These are phyloP conservation scores for Globisporangium nodosum DNA, from an alignment of 352 stramenopile species.

Conservation along the genomic window DNA sequence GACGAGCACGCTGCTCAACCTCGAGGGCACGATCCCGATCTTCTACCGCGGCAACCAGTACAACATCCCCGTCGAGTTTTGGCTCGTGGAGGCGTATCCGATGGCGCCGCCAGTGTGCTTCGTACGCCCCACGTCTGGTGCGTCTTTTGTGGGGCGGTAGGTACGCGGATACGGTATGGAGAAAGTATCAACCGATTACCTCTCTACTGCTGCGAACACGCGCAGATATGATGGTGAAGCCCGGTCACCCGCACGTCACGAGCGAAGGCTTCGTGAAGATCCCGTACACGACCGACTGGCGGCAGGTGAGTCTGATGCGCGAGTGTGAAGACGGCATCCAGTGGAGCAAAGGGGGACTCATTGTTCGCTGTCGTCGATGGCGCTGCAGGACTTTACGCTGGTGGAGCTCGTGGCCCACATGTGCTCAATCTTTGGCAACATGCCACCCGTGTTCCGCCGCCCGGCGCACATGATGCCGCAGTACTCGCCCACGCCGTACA, in stretches of 20 bases:
- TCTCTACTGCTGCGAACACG: not conserved
- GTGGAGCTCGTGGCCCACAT: slow-evolving; percentile 83
- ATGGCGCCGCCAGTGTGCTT: slow-evolving; percentile 80
- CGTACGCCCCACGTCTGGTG: slow-evolving; percentile 71
- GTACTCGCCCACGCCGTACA: slow-evolving; percentile 28
- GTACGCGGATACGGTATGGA: too few species aligned
- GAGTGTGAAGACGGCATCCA: not conserved
- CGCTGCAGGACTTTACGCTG: slow-evolving; percentile 63
- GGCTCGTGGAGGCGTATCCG: slow-evolving; percentile 83
- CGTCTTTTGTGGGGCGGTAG: not conserved
- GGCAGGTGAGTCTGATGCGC: slow-evolving; percentile 22
- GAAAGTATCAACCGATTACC: not conserved
- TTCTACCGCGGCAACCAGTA: slow-evolving; percentile 88
- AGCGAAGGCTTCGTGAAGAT: slow-evolving; percentile 84
- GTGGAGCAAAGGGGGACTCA: not conserved
- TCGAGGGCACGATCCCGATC: slow-evolving; percentile 89
- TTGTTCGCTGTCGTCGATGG: slow-evolving; percentile 5
- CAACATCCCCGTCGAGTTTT: slow-evolving; percentile 90
- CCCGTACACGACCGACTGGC: slow-evolving; percentile 81
- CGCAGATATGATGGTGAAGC: slow-evolving; percentile 83
- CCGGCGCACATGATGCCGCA: slow-evolving; percentile 36
- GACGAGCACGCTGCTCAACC: slow-evolving; percentile 77
- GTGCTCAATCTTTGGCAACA: slow-evolving; percentile 88
- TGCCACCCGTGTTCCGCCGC: slow-evolving; percentile 77
- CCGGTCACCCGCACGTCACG: slow-evolving; percentile 79